Conservation (phyloP, 345 rosid genomes). For the Rhizophora mangle region DNA sequence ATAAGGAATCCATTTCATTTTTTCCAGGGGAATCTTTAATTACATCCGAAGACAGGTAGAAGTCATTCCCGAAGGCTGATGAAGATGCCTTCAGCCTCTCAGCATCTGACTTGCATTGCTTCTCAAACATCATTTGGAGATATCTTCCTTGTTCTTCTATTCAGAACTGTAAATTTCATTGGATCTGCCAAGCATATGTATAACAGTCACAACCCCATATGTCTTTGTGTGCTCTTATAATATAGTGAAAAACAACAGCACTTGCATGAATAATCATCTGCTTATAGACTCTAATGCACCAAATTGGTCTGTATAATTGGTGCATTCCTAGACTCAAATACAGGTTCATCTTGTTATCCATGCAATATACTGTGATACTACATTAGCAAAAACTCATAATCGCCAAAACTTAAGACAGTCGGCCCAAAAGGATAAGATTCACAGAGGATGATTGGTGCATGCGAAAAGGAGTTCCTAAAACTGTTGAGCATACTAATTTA, state of each 20-base stretch:
- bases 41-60: constrained; percentile 26
- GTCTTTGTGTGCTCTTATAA: background rate
- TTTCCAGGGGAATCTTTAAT: constrained; percentile 30
- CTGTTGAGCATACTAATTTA: too few relatives aligned
- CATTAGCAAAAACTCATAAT: too few relatives aligned
- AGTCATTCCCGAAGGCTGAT: constrained; percentile 40
- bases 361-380: too few relatives aligned
- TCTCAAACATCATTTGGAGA: constrained; percentile 96
- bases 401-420: too few relatives aligned
- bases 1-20: constrained; percentile 33
- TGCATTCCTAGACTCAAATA: too few relatives aligned
- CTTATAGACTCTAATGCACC: too few relatives aligned
- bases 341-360: too few relatives aligned
- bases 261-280: background rate
- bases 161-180: constrained; percentile 82
- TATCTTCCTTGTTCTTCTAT: constrained; percentile 95
- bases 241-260: background rate
- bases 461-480: too few relatives aligned
- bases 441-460: too few relatives aligned
- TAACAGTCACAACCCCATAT: background rate
- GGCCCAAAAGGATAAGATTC: too few relatives aligned
- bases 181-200: constrained; percentile 44
- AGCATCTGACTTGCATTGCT: constrained; percentile 62
- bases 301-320: too few relatives aligned
- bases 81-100: constrained; percentile 56